phyloP scores from a whole-genome alignment of 164 flowering plant species.

The Aristolochia californica region DNA sequence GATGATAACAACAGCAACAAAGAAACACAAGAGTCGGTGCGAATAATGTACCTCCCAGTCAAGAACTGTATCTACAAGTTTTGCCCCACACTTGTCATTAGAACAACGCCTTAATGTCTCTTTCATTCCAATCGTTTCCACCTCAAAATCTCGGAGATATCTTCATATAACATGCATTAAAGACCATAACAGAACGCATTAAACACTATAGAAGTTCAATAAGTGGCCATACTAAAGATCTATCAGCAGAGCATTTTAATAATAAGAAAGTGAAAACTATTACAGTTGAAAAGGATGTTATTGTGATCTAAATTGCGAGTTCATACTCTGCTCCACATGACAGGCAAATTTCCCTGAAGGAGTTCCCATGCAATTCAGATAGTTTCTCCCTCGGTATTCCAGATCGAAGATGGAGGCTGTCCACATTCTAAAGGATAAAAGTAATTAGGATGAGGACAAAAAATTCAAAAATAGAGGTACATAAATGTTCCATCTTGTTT shows the following conservation, averaged over 20 bases:
- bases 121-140: slow-evolving; percentile 95
- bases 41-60: slow-evolving; percentile 86
- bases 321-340: slow-evolving; percentile 90
- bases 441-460: background rate
- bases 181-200: too few species aligned
- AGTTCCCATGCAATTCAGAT: slow-evolving; percentile 91
- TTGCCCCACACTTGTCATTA: slow-evolving; percentile 46
- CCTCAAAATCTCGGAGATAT: slow-evolving; percentile 91
- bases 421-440: slow-evolving; percentile 59
- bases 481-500: too few species aligned
- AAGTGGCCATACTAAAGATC: background rate
- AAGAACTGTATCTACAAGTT: slow-evolving; percentile 87
- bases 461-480: too few species aligned
- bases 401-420: slow-evolving; percentile 95
- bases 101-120: slow-evolving; percentile 82
- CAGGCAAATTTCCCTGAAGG: slow-evolving; percentile 84
- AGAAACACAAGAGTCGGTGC: background rate
- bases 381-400: slow-evolving; percentile 95
- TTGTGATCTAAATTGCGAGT: background rate
- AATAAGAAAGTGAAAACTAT: background rate
- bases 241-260: background rate
- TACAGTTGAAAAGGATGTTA: background rate
- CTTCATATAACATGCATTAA: slow-evolving; percentile 22
- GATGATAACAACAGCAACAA: background rate
- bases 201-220: too few species aligned